A percentile compares a stretch with the other conserved stretches of the same genome.
Conservation (phyloP, 768 basidiomycete genomes). For the Tubosaeta sp. region DNA sequence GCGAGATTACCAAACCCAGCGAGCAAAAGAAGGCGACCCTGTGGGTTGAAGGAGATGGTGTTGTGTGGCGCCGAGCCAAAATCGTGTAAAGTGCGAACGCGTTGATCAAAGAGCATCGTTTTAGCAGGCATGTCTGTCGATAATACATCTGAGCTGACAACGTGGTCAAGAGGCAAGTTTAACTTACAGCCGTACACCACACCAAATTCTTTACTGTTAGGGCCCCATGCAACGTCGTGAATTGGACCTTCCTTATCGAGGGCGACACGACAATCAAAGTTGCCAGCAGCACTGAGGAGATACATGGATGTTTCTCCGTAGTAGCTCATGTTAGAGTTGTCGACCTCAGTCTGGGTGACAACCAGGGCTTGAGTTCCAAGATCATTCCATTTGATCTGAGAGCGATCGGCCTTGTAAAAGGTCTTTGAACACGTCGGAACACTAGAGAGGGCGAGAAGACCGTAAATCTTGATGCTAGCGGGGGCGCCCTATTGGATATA, state of each 20-base stretch:
- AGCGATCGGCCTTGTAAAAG: conserved; percentile 94
- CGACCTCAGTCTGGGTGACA: conserved; percentile 93
- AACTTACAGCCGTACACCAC: conserved; percentile 94
- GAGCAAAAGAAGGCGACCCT: conserved; percentile 80
- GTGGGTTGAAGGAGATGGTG: conserved; percentile 92
- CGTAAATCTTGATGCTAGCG: conserved; percentile 81
- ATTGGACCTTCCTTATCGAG: conserved; percentile 97
- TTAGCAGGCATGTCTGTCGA: conserved; percentile 90
- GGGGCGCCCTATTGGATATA: conserved; percentile 63
- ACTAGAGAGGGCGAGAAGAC: conserved; percentile 54
- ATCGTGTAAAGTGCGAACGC: conserved; percentile 82
- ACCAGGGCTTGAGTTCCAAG: conserved; percentile 90
- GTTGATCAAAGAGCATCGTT: conserved; percentile 85
- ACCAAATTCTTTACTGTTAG: conserved; percentile 94
- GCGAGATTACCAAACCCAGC: conserved; percentile 98
- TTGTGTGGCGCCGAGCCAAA: conserved; percentile 90
- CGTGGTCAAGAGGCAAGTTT: neutral
- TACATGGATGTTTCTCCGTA: conserved; percentile 98
- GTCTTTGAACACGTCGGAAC: conserved; percentile 83
- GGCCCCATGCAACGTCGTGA: conserved; percentile 95
- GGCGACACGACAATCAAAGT: conserved; percentile 86
- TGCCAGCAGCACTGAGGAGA: conserved; percentile 85
- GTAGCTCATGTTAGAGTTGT: conserved; percentile 95
- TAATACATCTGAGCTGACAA: neutral
- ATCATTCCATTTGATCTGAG: conserved; percentile 94